A percentile compares a stretch with the other conserved stretches of the same genome.
Evolutionary conservation across 78 protist species (phyloP).

Genomic region (Pigoraptor vietnamica): DNA sequence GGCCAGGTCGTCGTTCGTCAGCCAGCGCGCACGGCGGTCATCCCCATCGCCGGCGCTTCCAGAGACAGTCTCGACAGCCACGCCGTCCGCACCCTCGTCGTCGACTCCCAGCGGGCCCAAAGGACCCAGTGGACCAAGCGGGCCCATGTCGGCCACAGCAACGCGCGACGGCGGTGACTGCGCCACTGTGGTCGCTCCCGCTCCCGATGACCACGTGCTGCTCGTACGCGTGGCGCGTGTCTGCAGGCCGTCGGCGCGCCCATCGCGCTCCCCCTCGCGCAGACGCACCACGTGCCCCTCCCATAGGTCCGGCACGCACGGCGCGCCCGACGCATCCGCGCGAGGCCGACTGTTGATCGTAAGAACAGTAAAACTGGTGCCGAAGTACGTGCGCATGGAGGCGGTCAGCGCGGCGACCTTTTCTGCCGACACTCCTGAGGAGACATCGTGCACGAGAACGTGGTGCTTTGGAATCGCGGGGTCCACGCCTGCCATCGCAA

Average conservation of each 20-base stretch:
- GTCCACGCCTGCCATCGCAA: neutral
- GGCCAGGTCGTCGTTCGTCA: neutral
- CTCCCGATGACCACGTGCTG: neutral
- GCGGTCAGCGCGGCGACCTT: neutral
- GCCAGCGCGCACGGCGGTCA: neutral
- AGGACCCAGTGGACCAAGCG: neutral
- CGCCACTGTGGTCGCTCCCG: too few relatives aligned
- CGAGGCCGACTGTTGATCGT: neutral
- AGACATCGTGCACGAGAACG: constrained; percentile 7
- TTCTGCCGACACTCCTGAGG: neutral
- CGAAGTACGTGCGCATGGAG: neutral
- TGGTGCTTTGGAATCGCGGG: neutral
- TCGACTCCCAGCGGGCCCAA: neutral
- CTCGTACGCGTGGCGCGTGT: neutral
- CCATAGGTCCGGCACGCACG: neutral
- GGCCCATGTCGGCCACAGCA: neutral
- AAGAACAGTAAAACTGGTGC: neutral
- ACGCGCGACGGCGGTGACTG: too few relatives aligned
- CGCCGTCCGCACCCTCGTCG: neutral
- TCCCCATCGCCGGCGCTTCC: neutral
- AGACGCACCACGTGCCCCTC: neutral
- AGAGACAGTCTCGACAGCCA: neutral
- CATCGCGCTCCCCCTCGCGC: neutral
- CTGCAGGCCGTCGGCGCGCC: neutral
- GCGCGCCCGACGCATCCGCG: neutral